These are phyloP conservation scores for Ophiognomonia clavigignenti-juglandacearum DNA, from an alignment of 2,329 filamentous ascomycete species.

Conservation along the genomic window DNA sequence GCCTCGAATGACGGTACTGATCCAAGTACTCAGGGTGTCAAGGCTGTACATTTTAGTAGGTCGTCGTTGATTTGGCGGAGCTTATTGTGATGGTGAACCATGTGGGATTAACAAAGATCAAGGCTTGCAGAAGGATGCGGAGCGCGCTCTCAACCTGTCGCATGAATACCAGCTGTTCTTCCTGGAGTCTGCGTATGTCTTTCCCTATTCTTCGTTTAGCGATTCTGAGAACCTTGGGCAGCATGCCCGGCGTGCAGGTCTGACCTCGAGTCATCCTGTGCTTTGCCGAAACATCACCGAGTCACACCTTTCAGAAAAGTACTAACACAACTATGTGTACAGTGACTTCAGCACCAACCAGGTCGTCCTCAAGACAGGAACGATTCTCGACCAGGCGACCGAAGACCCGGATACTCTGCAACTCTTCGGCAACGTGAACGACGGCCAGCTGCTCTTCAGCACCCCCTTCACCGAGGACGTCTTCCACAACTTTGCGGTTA, in stretches of 20 bases:
- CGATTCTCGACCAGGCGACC: slow-evolving; percentile 36
- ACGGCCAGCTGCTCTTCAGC: slow-evolving; percentile 43
- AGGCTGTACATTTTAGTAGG: slow-evolving; percentile 61
- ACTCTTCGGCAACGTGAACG: slow-evolving; percentile 41
- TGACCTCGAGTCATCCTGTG: background rate
- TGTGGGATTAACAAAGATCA: too few relatives aligned
- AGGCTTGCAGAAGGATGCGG: slow-evolving; percentile 46
- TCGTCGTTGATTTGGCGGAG: too few relatives aligned
- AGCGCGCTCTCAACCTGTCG: slow-evolving; percentile 49
- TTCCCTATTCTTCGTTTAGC: background rate
- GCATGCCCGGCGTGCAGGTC: background rate
- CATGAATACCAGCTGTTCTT: slow-evolving; percentile 58
- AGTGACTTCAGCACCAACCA: slow-evolving; percentile 45
- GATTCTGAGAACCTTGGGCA: background rate
- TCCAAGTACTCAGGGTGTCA: slow-evolving; percentile 45
- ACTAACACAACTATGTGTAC: slow-evolving; percentile 9
- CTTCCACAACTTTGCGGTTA: slow-evolving; percentile 60
- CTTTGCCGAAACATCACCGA: background rate
- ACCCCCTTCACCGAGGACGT: slow-evolving; percentile 43
- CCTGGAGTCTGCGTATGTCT: slow-evolving; percentile 30
- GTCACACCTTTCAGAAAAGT: background rate
- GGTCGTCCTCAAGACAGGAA: slow-evolving; percentile 51
- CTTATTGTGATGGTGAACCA: too few relatives aligned
- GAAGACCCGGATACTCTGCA: slow-evolving; percentile 36
- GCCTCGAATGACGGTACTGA: slow-evolving; percentile 47